Percentiles rank a stretch among this genome's conserved stretches.
phyloP scores from a whole-genome alignment of 768 basidiomycete species.

The Suillus variegatus region DNA sequence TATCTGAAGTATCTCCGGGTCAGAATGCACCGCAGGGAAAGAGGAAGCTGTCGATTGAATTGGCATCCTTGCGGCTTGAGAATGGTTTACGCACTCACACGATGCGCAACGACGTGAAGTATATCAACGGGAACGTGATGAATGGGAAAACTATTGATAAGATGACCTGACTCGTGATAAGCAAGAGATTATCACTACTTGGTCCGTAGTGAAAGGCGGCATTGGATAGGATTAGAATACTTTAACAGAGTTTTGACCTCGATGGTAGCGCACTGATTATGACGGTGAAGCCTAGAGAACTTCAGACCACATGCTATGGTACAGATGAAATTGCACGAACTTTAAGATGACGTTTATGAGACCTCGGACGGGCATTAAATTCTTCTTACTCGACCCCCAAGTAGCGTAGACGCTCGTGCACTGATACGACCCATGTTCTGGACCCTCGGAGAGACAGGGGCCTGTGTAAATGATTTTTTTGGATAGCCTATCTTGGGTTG shows the following conservation, averaged over 20 bases:
- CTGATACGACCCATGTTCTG: neutral
- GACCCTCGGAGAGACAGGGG: constrained; percentile 6
- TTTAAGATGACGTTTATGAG: constrained; percentile 55
- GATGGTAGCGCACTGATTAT: neutral
- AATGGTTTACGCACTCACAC: no score
- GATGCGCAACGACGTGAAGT: no score
- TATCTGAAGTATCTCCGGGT: constrained; percentile 16
- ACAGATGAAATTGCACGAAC: no score
- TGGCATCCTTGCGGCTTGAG: constrained; percentile 24
- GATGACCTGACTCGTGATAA: no score
- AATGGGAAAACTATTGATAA: no score
- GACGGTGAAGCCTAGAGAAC: constrained; percentile 21
- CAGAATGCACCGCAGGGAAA: neutral
- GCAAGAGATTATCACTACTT: no score
- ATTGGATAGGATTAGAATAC: constrained; percentile 79
- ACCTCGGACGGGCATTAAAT: constrained; percentile 31
- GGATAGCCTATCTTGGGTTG: constrained; percentile 75
- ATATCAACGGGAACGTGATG: no score
- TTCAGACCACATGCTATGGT: constrained; percentile 61
- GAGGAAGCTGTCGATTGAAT: neutral
- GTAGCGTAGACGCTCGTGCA: constrained; percentile 3
- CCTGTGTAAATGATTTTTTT: constrained; percentile 25
- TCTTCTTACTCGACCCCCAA: constrained; percentile 16
- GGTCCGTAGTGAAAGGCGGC: constrained; percentile 74
- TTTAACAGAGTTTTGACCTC: constrained; percentile 24